These are phyloP conservation scores for Lactarius quietus DNA, from an alignment of 768 basidiomycete genomes.

Conservation along the genomic window DNA sequence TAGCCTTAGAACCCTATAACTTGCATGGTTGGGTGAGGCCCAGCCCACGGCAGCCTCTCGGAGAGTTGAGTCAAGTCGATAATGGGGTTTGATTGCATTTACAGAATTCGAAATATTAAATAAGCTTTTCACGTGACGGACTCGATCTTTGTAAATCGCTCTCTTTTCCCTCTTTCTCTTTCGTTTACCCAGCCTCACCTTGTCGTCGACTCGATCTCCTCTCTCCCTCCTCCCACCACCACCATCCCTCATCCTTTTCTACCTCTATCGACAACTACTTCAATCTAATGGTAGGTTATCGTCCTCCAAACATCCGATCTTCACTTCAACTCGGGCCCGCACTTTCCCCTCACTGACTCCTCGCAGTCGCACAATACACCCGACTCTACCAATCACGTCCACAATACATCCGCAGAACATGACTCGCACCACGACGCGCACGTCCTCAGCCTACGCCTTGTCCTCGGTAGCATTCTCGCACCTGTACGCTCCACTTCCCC, in stretches of 20 bases:
- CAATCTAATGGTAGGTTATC: not conserved
- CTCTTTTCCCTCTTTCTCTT: too few relatives aligned
- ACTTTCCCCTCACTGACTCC: not conserved
- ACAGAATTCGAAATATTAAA: not conserved
- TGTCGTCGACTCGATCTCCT: not conserved
- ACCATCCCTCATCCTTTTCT: not conserved
- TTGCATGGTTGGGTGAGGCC: too few relatives aligned
- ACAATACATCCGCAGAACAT: slow-evolving; percentile 19
- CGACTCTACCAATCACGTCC: not conserved
- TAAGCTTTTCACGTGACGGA: not conserved
- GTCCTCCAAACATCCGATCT: not conserved
- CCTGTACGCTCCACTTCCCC: slow-evolving; percentile 43
- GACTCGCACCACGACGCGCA: slow-evolving; percentile 34
- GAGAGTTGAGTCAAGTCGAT: too few relatives aligned
- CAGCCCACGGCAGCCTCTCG: too few relatives aligned
- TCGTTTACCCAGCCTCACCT: too few relatives aligned
- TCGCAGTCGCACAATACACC: slow-evolving; percentile 7
- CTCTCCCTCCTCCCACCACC: not conserved
- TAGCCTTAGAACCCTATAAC: too few relatives aligned
- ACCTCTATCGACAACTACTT: too few relatives aligned
- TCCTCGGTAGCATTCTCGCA: slow-evolving; percentile 56
- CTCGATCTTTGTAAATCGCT: too few relatives aligned
- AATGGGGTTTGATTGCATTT: too few relatives aligned
- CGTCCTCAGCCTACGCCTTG: slow-evolving; percentile 42
- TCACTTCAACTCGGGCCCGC: too few relatives aligned